Evolutionary conservation across 108 stramenopile species (phyloP).

Genomic region (Cyclotella cryptica): DNA sequence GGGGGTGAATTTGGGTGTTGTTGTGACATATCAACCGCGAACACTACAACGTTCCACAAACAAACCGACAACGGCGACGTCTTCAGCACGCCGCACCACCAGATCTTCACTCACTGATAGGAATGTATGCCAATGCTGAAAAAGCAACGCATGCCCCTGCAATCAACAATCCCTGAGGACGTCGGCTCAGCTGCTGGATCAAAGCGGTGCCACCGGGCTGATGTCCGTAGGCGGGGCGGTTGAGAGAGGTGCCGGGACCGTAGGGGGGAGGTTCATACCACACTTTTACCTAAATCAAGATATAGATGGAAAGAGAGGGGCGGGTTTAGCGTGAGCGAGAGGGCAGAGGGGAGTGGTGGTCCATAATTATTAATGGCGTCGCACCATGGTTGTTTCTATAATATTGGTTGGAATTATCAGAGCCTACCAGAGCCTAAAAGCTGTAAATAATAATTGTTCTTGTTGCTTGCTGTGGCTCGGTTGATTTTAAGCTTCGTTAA

Average conservation of each 20-base stretch:
- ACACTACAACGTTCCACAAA: no score
- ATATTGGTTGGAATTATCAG: no score
- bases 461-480: no score
- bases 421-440: no score
- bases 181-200: slow-evolving; percentile 64
- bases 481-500: no score
- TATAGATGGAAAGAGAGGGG: not conserved
- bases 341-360: not conserved
- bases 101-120: slow-evolving; percentile 67
- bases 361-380: not conserved
- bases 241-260: slow-evolving; percentile 79
- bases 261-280: slow-evolving; percentile 87
- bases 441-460: no score
- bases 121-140: slow-evolving; percentile 68
- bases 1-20: not conserved
- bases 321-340: not conserved
- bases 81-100: not conserved
- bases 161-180: slow-evolving; percentile 62
- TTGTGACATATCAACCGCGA: no score
- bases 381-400: slow-evolving; percentile 1
- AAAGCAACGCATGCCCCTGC: slow-evolving; percentile 45
- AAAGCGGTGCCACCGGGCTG: slow-evolving; percentile 35
- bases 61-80: not conserved
- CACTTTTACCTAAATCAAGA: slow-evolving; percentile 30
- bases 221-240: slow-evolving; percentile 73